A percentile compares a stretch with the other conserved stretches of the same genome.
phyloP scores from a whole-genome alignment of 2,329 filamentous ascomycete species.

The Sclerotinia trifoliorum region DNA sequence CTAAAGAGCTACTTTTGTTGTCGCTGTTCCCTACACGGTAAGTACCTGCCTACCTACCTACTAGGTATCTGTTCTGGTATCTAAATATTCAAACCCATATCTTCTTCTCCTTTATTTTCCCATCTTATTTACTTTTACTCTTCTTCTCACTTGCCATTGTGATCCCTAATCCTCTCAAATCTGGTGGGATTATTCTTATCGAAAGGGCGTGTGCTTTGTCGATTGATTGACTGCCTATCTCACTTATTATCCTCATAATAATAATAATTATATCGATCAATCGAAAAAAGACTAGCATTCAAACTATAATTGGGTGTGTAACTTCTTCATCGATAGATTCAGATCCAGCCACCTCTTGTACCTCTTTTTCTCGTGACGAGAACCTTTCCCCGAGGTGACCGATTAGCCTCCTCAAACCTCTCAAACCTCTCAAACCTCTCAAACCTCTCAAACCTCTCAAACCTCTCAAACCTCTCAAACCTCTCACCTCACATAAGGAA shows the following conservation, averaged over 20 bases:
- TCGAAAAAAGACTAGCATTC: neutral
- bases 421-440: no score
- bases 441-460: no score
- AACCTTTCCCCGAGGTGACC: neutral
- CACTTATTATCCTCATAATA: neutral
- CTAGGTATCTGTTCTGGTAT: no score
- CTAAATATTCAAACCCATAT: no score
- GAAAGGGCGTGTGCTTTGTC: neutral
- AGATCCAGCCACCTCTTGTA: neutral
- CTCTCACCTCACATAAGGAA: neutral
- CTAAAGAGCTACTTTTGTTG: neutral
- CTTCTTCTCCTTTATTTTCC: slow-evolving; percentile 10
- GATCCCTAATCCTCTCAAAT: slow-evolving; percentile 4
- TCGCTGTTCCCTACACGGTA: neutral
- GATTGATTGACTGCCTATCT: neutral
- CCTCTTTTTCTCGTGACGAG: neutral
- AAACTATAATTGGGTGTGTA: slow-evolving; percentile 11
- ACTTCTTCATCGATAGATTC: slow-evolving; percentile 4
- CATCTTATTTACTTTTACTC: neutral
- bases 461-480: no score
- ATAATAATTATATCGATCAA: neutral
- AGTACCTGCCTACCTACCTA: neutral
- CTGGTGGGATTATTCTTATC: neutral
- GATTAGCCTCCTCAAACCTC: neutral
- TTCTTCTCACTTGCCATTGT: slow-evolving; percentile 4